A percentile compares a stretch with the other conserved stretches of the same genome.
These are phyloP conservation scores for Eimeria acervulina DNA, from an alignment of 169 alveolate genomes.

Conservation along the genomic window DNA sequence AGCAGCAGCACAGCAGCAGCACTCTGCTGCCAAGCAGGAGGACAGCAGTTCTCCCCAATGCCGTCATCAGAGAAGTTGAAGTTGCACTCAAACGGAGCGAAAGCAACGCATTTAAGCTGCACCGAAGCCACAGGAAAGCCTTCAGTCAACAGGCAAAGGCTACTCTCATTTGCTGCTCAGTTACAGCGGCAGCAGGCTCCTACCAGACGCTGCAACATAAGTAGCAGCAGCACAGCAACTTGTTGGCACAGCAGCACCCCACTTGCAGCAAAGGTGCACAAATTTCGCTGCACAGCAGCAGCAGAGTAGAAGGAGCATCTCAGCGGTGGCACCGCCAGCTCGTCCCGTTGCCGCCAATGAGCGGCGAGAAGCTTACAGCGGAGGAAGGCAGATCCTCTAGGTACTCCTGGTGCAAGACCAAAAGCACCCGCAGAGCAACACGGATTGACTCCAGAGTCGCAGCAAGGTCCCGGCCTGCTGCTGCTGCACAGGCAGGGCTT, in stretches of 20 bases:
- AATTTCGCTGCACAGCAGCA: neutral
- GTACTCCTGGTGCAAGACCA: slow-evolving; percentile 67
- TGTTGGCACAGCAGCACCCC: neutral
- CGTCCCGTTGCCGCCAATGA: neutral
- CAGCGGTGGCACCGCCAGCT: slow-evolving; percentile 23
- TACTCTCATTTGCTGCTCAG: neutral
- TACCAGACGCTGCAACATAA: neutral
- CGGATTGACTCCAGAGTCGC: slow-evolving; percentile 60
- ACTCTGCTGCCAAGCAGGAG: neutral
- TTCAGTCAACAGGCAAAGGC: neutral
- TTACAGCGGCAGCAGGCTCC: neutral
- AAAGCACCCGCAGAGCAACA: slow-evolving; percentile 62
- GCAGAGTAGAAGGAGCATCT: neutral
- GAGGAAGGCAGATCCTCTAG: slow-evolving; percentile 59
- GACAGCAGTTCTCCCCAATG: neutral
- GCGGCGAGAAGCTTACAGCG: neutral
- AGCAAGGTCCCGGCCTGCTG: slow-evolving; percentile 52
- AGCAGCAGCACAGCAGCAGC: neutral
- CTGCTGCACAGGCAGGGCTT: slow-evolving; percentile 49
- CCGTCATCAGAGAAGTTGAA: neutral
- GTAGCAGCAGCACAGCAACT: neutral
- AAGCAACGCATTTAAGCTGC: neutral
- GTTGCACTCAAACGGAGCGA: neutral
- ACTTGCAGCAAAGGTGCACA: neutral
- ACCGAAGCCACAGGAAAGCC: neutral